Evolutionary conservation across 2,329 filamentous ascomycete species (phyloP).

Genomic region (Graphilbum sp.): DNA sequence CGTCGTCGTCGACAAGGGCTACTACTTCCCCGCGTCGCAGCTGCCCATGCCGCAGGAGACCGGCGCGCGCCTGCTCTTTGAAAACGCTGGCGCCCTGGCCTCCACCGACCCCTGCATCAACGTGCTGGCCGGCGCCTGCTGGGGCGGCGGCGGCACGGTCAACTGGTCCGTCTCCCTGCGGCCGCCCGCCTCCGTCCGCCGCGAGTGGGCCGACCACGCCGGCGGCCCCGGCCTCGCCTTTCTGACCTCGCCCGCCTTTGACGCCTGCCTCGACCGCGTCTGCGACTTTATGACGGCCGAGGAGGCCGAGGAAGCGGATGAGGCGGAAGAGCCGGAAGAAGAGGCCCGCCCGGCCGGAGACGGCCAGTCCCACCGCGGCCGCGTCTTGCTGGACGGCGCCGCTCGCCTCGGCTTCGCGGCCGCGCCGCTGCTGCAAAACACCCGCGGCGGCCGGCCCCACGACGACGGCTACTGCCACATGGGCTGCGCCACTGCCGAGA

Average conservation of each 20-base stretch:
- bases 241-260: slow-evolving; percentile 58
- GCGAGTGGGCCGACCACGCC: slow-evolving; percentile 51
- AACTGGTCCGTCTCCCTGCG: slow-evolving; percentile 61
- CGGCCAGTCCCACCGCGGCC: slow-evolving; percentile 58
- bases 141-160: slow-evolving; percentile 74
- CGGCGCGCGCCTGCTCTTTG: slow-evolving; percentile 49
- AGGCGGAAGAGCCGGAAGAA: too few species aligned
- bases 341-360: slow-evolving; percentile 1
- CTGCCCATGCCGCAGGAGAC: slow-evolving; percentile 56
- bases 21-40: slow-evolving; percentile 55
- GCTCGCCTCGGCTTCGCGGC: slow-evolving; percentile 57
- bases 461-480: slow-evolving; percentile 51
- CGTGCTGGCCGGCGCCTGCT: slow-evolving; percentile 53
- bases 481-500: slow-evolving; percentile 50
- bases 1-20: slow-evolving; percentile 55
- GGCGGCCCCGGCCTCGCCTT: slow-evolving; percentile 35
- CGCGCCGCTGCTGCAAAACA: slow-evolving; percentile 62
- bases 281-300: slow-evolving; percentile 65
- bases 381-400: slow-evolving; percentile 57
- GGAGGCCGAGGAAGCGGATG: too few species aligned
- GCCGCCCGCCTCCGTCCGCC: slow-evolving; percentile 59
- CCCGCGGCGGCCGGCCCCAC: slow-evolving; percentile 48
- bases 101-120: slow-evolving; percentile 40
- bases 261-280: slow-evolving; percentile 64
- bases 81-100: slow-evolving; percentile 43